Evolutionary conservation across 202 grass and related monocot species (phyloP).

Genomic region (Carex sylvatica): DNA sequence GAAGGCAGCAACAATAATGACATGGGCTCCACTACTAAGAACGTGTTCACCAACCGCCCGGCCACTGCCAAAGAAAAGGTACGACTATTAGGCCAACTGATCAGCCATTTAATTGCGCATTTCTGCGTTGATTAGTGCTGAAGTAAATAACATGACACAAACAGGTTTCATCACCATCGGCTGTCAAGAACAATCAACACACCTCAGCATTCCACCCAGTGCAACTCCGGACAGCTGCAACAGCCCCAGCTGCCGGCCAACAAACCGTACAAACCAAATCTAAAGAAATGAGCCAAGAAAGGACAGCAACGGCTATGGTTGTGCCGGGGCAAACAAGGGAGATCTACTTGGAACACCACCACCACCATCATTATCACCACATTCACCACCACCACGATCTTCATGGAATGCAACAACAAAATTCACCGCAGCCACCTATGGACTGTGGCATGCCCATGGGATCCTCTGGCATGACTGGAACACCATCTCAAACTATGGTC

Average conservation of each 20-base stretch:
- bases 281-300: constrained; percentile 30
- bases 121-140: background rate
- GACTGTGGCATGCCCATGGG: constrained; percentile 22
- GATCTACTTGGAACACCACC: constrained; percentile 45
- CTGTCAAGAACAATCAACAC: constrained; percentile 44
- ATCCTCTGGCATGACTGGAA: constrained; percentile 24
- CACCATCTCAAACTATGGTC: constrained; percentile 40
- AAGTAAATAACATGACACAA: constrained; percentile 28
- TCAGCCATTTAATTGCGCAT: background rate
- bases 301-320: constrained; percentile 26
- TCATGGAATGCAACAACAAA: constrained; percentile 37
- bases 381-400: constrained; percentile 44
- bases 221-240: constrained; percentile 34
- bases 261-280: constrained; percentile 41
- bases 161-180: constrained; percentile 41
- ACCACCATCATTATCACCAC: constrained; percentile 41
- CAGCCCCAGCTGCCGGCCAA: constrained; percentile 15
- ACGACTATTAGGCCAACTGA: background rate
- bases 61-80: constrained; percentile 26
- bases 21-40: constrained; percentile 77
- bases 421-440: constrained; percentile 4
- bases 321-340: constrained; percentile 42
- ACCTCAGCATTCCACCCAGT: constrained; percentile 73
- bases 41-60: constrained; percentile 42
- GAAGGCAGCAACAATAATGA: constrained; percentile 71